Base-by-base conservation (phyloP, 352 stramenopile genomes). In the Pythium dissotocum region DNA sequence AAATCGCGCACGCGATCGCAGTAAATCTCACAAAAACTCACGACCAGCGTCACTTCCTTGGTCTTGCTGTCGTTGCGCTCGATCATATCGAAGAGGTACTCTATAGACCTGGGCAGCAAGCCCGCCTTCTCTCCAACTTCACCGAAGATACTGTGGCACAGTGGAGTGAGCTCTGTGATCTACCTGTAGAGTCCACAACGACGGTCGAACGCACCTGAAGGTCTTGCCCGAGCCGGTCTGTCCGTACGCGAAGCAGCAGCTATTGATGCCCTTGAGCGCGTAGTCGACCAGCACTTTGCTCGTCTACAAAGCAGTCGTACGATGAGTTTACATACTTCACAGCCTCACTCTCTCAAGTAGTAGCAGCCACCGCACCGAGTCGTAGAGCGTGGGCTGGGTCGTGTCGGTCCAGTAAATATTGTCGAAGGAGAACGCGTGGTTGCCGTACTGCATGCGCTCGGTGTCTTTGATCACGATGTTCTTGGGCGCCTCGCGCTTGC, bases 21-120 rank as follows among this genome's bases (percentile, higher is more conserved):
- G 77, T 98, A 98, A 28, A 98, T 97, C 76, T 98, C 94, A 52
- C 98, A 71, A 73, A 98, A 97, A 54, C 88, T 97, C 52, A 97
- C 88, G 18, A 90, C 84, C 4, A 97, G 71, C 21, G 87, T 93
- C 16, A 91, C 80, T 74, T 88, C 83, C 87, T 87, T 91, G 24
- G 79, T 76, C 58, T 87, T 88, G 56, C 74, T 81, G 9, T 88
- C 72, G 26, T 84, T 79, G 1, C 77, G 75, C 49, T 92, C 79
- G 42, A 97, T 77, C 77, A 87, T 88, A 14, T 92, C 77, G 61
- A 98, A 98, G 35, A 98, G 77, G 63, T 94, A 89, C 61, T 98
- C 89, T 40, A 97, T 91, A 6, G 88, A 95, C 24, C 93, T 77
- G 7, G 94, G 94, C 8, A 98, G 80, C 13, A 98, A 65, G 0